Base-by-base conservation (phyloP, 2,329 filamentous ascomycete genomes). In the Macroventuria anomochaeta region DNA sequence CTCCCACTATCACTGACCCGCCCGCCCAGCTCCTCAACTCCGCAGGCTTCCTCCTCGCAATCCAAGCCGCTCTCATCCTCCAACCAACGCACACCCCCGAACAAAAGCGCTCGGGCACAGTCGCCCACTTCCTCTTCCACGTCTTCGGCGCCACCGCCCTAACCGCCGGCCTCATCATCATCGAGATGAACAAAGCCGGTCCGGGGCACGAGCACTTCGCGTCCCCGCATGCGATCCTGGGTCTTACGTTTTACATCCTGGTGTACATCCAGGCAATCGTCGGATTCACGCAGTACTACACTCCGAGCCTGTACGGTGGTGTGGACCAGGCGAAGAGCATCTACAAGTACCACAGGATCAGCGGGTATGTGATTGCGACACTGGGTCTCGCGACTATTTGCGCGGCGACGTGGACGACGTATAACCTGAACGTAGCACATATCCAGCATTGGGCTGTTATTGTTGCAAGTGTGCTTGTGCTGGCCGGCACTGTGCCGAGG, bases 271-370 rank as follows among this genome's bases (percentile, higher is more conserved):
- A 97, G 77, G 88, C 90, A 37, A 42, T 88, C 1, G 83, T 96
- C 25, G 93, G 95, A 13, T 84, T 96, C 58, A 89, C 90, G 26
- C 90, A 95, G 77, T 97, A 88, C 80, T 91, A 86, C 53, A 79
- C 84, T 2, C 93, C 93, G 0, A 69, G 71, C 0, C 66, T 96
- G 1, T 96, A 93, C 65, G 93, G 93, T 5, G 86, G 90, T 50
- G 86, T 88, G 58, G 87, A 90, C 21, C 86, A 86, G 3, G 93
- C 92, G 17, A 96, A 93, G 81, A 81, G 81, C 20, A 74, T 96
- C 34, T 97, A 93, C 82, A 97, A 96, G 76, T 96, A 93, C 67
- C 95, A 97, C 74, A 85, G 93, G 25, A 77, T 83, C 47, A 83
- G 81, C 18, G 95, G 93, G 2, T 97, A 99, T 71, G 61, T 85